Evolutionary conservation across 176 grass and related monocot species (phyloP), one percentile per base, ranked within the genome.

Genomic region (Phoenix roebelenii): DNA sequence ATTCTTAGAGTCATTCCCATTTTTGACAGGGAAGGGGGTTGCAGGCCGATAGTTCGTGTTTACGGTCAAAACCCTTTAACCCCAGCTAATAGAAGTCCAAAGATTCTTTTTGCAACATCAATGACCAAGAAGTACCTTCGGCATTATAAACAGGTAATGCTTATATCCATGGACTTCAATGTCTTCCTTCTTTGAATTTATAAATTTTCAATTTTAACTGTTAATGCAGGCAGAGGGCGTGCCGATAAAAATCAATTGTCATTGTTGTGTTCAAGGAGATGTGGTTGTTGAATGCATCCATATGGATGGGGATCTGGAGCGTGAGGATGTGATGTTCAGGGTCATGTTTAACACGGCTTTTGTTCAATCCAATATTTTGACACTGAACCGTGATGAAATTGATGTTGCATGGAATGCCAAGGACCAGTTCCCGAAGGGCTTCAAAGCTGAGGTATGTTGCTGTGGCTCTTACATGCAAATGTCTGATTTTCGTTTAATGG

Each of bases 291-390:
- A 88, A 44, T 76, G 75, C 65, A 3, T 76, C 15, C 84, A 88
- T 59, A 7, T 83, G 3, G 52, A 35, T 3, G 23, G 72, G 0
- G 23, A 65, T 57, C 26, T 57, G 35, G 72, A 30, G 4, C 19
- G 18, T 2, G 75, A 69, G 56, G 61, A 75, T 18, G 60, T 61
- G 23, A 76, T 83, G 84, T 83, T 83, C 60, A 79, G 84, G 39
- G 18, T 83, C 62, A 88, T 88, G 84, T 69, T 88, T 56, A 83
- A 82, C 67, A 88, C 79, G 20, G 67, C 70, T 29, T 88, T 88
- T 76, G 25, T 83, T 29, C 51, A 61, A 57, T 88, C 79, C 39
- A 82, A 83, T 57, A 72, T 82, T 66, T 15, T 69, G 18, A 56
- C 50, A 16, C 69, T 88, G 50, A 79, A 60, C 15, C 52, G 68